phyloP scores from a whole-genome alignment of 2,329 filamentous ascomycete genomes.

The Neofusicoccum ribis region DNA sequence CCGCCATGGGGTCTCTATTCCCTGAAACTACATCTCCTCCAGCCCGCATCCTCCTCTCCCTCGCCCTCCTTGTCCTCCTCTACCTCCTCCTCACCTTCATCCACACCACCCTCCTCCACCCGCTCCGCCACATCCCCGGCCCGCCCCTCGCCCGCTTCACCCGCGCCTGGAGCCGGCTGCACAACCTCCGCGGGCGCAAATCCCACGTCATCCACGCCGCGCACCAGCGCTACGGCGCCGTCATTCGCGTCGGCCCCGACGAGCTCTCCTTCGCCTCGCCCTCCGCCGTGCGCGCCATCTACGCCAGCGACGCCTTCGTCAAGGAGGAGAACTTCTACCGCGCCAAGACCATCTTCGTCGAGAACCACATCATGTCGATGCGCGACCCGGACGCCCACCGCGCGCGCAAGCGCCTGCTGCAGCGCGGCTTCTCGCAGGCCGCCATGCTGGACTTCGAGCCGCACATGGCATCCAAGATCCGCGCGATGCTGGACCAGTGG shows the following conservation, averaged over 20 bases:
- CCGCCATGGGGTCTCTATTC: too few species aligned
- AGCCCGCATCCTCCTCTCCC: too few species aligned
- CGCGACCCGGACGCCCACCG: background rate
- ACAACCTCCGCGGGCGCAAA: background rate
- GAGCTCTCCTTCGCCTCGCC: constrained; percentile 13
- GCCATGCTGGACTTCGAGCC: background rate
- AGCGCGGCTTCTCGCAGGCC: constrained; percentile 6
- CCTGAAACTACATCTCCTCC: too few species aligned
- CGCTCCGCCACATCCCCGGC: constrained; percentile 11
- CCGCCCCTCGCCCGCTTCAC: background rate
- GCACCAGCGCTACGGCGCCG: constrained; percentile 5
- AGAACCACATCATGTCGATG: background rate
- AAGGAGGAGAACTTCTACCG: background rate
- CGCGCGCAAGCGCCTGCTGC: background rate
- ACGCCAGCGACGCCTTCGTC: background rate
- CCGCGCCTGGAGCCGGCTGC: constrained; percentile 5
- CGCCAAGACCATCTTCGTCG: constrained; percentile 3
- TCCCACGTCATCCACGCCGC: background rate
- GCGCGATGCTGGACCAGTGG: background rate
- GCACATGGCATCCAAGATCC: background rate
- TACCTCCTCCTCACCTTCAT: background rate
- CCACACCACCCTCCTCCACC: constrained; percentile 17
- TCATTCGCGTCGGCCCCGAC: constrained; percentile 18
- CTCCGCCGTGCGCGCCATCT: background rate
- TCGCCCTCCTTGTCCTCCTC: too few species aligned